These are phyloP conservation scores for Cryptococcus jaspeensis DNA, from an alignment of 1,284 basidiomycete species.

Conservation along the genomic window DNA sequence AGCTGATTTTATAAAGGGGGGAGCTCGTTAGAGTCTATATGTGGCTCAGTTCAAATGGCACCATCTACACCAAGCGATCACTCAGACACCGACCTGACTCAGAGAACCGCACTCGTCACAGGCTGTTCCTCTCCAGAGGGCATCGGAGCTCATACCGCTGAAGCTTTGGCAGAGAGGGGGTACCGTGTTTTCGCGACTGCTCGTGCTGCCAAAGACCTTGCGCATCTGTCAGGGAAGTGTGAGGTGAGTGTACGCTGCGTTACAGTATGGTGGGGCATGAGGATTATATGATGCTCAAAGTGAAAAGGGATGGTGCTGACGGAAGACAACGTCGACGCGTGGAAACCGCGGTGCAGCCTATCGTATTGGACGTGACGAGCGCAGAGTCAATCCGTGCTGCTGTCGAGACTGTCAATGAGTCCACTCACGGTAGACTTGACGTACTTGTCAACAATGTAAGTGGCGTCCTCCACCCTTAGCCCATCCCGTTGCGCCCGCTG, in stretches of 20 bases:
- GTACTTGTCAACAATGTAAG: conserved; percentile 20
- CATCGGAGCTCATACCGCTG: conserved; percentile 15
- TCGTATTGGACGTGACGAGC: conserved; percentile 15
- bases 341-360: too few species aligned
- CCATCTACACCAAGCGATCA: too few species aligned
- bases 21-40: too few species aligned
- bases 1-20: too few species aligned
- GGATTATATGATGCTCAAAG: too few species aligned
- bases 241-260: too few species aligned
- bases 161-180: conserved; percentile 7
- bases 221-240: conserved; percentile 15
- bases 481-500: neutral
- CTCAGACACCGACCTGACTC: too few species aligned
- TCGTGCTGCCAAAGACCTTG: conserved; percentile 11
- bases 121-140: conserved; percentile 22
- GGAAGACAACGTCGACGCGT: too few species aligned
- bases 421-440: conserved; percentile 10
- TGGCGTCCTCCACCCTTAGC: neutral
- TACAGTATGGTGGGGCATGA: too few species aligned
- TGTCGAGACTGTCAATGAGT: neutral
- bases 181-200: conserved; percentile 23
- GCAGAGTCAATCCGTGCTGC: conserved; percentile 7
- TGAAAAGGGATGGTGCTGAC: conserved; percentile 10
- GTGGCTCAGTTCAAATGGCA: too few species aligned
- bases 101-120: conserved; percentile 12